Percentiles rank a stretch among this genome's conserved stretches.
Evolutionary conservation across 768 basidiomycete genomes (phyloP).

Genomic region (Pulveroboletus sp.): DNA sequence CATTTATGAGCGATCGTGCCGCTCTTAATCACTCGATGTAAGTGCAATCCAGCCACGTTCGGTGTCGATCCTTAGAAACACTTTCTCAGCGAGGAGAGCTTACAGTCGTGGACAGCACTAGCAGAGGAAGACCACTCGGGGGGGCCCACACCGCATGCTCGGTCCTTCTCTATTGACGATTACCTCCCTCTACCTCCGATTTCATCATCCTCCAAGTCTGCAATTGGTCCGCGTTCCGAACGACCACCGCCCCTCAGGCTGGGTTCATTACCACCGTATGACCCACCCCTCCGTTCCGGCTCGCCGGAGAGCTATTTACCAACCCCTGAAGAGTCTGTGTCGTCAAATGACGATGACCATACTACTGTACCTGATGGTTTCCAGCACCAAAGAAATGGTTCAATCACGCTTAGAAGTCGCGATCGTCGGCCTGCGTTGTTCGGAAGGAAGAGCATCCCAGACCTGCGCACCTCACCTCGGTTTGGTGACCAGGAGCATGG

Average conservation of each 20-base stretch:
- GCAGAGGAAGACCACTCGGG: slow-evolving; percentile 33
- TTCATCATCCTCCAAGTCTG: slow-evolving; percentile 23
- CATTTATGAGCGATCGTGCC: slow-evolving; percentile 41
- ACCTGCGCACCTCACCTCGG: slow-evolving; percentile 54
- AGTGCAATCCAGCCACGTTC: slow-evolving; percentile 1
- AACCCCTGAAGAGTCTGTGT: slow-evolving; percentile 53
- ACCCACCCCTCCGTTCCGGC: slow-evolving; percentile 41
- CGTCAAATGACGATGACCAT: slow-evolving; percentile 43
- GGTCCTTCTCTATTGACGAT: slow-evolving; percentile 61
- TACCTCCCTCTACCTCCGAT: slow-evolving; percentile 41
- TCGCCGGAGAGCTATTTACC: slow-evolving; percentile 54
- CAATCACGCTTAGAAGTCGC: slow-evolving; percentile 39
- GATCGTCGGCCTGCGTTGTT: slow-evolving; percentile 37
- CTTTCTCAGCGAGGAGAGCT: slow-evolving; percentile 34
- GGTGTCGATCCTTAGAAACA: slow-evolving; percentile 3
- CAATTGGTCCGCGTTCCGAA: slow-evolving; percentile 27
- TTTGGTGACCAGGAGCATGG: slow-evolving; percentile 28
- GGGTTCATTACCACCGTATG: slow-evolving; percentile 39
- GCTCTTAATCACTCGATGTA: slow-evolving; percentile 33
- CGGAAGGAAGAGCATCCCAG: slow-evolving; percentile 83
- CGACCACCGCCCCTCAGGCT: slow-evolving; percentile 48
- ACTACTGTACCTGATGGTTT: slow-evolving; percentile 24
- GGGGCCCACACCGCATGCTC: slow-evolving; percentile 46
- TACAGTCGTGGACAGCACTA: slow-evolving; percentile 43
- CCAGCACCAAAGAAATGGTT: slow-evolving; percentile 48